Base-by-base conservation (phyloP, 2,329 filamentous ascomycete species). In the Paecilomyces sp. region DNA sequence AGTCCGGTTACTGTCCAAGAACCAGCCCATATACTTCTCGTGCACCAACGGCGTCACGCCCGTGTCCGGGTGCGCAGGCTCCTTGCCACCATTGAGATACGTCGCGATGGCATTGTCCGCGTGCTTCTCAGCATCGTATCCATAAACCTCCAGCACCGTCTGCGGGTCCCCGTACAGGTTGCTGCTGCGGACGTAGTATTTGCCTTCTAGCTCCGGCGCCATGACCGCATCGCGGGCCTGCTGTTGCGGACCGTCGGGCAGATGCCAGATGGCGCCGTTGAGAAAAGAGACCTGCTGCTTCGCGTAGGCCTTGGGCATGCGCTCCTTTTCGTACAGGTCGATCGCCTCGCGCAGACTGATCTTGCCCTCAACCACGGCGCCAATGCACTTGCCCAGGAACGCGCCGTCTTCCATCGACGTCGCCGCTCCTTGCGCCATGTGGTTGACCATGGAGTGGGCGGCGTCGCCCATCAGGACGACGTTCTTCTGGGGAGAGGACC, bases 351-450 rank as follows among this genome's bases (percentile, higher is more conserved):
- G 34, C 3, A 78, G 60, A 18, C 58, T 66, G 3, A 79, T 60
- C 12, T 64, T 65, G 18, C 73, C 73, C 24, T 69, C 58, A 1
- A 76, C 65, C 4, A 77, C 76, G 41, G 70, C 66, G 3, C 64
- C 66, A 25, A 79, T 65, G 58, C 74, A 74, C 12, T 69, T 63
- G 4, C 70, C 77, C 0, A 79, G 69, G 60, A 77, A 77, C 2
- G 71, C 72, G 9, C 75, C 77, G 65, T 79, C 76, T 65, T 79
- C 76, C 73, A 79, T 78, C 1, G 72, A 71, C 7, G 74, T 79
- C n/a, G 76, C 76, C 15, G 76, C 76, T 7, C 77, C 76, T 64
- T 79, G 77, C 3, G 76, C 76, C 72, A 78, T 76, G 61, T 78
- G 72, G 59, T 78, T 76, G 18, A 73, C 69, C 77, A 78, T 79